Evolutionary conservation across 768 basidiomycete species (phyloP).

Genomic region (Baorangia bicolor): DNA sequence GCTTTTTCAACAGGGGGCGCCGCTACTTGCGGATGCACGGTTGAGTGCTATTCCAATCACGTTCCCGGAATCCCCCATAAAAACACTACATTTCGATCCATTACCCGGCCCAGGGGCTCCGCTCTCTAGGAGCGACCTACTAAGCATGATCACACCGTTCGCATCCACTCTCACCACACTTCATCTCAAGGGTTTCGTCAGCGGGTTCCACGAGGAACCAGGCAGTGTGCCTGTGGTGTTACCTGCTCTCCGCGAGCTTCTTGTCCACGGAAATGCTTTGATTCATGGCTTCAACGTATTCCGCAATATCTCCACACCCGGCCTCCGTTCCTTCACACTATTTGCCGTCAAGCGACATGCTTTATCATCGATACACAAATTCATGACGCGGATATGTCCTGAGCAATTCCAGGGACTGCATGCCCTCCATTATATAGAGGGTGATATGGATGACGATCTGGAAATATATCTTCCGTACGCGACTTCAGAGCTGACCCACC

Average conservation of each 20-base stretch:
- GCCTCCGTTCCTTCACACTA: constrained; percentile 25
- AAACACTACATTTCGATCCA: constrained; percentile 37
- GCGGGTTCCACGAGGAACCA: constrained; percentile 33
- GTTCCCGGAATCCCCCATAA: constrained; percentile 26
- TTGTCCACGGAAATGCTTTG: constrained; percentile 32
- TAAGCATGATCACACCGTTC: constrained; percentile 31
- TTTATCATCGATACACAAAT: constrained; percentile 35
- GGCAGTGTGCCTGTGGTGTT: constrained; percentile 33
- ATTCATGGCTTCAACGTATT: constrained; percentile 35
- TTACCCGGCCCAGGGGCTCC: constrained; percentile 30
- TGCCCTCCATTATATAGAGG: constrained; percentile 35
- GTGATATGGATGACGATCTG: constrained; percentile 35
- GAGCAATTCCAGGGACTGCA: constrained; percentile 34
- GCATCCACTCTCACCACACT: constrained; percentile 29
- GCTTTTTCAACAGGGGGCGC: constrained; percentile 34
- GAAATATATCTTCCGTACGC: constrained; percentile 34
- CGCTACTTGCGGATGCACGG: constrained; percentile 31
- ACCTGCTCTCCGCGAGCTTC: constrained; percentile 28
- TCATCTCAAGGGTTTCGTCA: constrained; percentile 34
- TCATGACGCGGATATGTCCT: constrained; percentile 35
- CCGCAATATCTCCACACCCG: constrained; percentile 35
- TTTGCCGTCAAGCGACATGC: constrained; percentile 27
- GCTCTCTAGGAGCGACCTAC: constrained; percentile 26
- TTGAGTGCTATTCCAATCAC: constrained; percentile 34
- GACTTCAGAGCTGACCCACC: constrained; percentile 35